Percentiles rank a stretch among this genome's conserved stretches.
These are phyloP conservation scores for Hypoxylon lenormandii DNA, from an alignment of 495 filamentous ascomycete species.

Conservation along the genomic window DNA sequence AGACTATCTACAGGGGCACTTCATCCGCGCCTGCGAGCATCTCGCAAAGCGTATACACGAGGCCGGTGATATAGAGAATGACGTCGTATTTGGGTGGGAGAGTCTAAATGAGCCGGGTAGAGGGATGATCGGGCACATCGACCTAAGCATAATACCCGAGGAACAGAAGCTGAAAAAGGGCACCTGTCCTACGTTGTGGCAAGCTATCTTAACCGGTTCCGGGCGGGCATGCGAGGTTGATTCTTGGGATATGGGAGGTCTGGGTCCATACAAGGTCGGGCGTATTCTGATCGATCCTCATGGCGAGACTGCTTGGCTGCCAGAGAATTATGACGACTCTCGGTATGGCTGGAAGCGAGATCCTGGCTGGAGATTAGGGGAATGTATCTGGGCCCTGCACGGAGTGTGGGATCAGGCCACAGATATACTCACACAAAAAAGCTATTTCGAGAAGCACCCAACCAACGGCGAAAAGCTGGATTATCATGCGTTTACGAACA, in stretches of 20 bases:
- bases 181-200: constrained; percentile 93
- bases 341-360: constrained; percentile 92
- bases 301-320: constrained; percentile 85
- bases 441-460: constrained; percentile 87
- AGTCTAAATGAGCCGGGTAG: constrained; percentile 93
- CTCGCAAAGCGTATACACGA: constrained; percentile 87
- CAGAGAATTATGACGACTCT: constrained; percentile 80
- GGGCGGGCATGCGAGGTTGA: constrained; percentile 89
- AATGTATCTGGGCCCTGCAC: constrained; percentile 97
- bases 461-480: constrained; percentile 75
- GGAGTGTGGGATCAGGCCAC: constrained; percentile 89
- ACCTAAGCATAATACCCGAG: constrained; percentile 81
- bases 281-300: constrained; percentile 85
- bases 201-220: constrained; percentile 88
- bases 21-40: constrained; percentile 79
- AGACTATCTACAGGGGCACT: constrained; percentile 92
- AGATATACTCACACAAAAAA: constrained; percentile 81
- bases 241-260: constrained; percentile 91
- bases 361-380: constrained; percentile 86
- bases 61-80: constrained; percentile 86
- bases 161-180: constrained; percentile 94
- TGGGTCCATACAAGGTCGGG: constrained; percentile 91
- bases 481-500: constrained; percentile 86
- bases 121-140: constrained; percentile 85
- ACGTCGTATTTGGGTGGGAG: constrained; percentile 94